Conservation (phyloP, 805 yeast species). For the Barnettozyma vustinii region DNA sequence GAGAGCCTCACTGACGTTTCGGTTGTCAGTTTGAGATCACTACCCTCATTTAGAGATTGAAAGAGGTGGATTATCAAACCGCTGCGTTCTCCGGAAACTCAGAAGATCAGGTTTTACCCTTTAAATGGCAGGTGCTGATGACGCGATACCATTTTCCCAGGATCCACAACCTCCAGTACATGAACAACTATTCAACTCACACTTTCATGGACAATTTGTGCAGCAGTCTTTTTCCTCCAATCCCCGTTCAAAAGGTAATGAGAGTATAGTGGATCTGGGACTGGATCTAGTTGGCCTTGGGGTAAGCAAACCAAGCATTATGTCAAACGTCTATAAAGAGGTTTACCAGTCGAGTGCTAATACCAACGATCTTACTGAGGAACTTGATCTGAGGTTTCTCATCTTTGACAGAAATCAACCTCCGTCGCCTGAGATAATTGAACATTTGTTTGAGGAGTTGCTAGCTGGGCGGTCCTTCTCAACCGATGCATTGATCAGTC, state of each 20-base stretch:
- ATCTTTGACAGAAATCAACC: slow-evolving; percentile 25
- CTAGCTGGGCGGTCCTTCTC: slow-evolving; percentile 20
- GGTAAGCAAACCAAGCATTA: slow-evolving; percentile 3
- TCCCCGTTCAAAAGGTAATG: not conserved
- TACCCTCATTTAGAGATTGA: not conserved
- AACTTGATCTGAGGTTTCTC: slow-evolving; percentile 21
- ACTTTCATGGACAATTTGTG: too few species aligned
- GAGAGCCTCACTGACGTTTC: not conserved
- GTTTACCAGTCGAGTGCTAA: not conserved
- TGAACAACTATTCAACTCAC: not conserved
- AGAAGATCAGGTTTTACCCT: not conserved
- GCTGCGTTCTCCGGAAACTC: not conserved
- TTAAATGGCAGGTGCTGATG: not conserved
- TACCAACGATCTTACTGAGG: not conserved
- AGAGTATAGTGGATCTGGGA: slow-evolving; percentile 16
- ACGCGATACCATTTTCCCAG: not conserved
- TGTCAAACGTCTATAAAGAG: slow-evolving; percentile 8
- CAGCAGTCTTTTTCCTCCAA: not conserved
- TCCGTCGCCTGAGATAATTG: slow-evolving; percentile 22
- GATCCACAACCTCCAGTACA: not conserved
- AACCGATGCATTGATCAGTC: slow-evolving; percentile 16
- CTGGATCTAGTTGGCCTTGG: slow-evolving; percentile 23
- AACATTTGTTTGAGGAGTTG: slow-evolving; percentile 16
- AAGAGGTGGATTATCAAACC: not conserved
- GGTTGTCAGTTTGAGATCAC: not conserved